Evolutionary conservation across 2,329 filamentous ascomycete species (phyloP), one percentile per base, ranked within the genome.

Genomic region (Fusarium anguioides): DNA sequence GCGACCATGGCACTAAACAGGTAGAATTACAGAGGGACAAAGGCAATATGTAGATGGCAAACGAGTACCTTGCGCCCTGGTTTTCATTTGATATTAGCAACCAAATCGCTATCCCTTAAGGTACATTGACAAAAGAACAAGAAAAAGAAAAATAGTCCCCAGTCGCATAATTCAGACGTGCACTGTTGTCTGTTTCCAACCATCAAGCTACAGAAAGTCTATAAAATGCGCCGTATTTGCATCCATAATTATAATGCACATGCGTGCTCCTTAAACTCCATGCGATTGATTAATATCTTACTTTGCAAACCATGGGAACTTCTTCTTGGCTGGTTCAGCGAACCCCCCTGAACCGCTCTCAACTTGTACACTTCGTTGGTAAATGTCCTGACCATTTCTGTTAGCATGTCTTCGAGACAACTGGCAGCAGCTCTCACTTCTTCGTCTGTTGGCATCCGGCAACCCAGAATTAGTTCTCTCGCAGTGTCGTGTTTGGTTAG

Each of bases 391-490:
- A n/a, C 37, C 6, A 48, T 39, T 10, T 14, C 8, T 29, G 70
- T 80, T 64, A 79, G 72, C 15, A 21, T 51, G 36, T 44, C 17
- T 14, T 39, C 29, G 4, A 21, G 11, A 1, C n/a, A 9, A 15
- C 31, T 12, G 11, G 20, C 24, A 31, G n/a, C 11, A 23, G 17
- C 14, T 81, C 90, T 81, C 80, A 97, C 94, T 82, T 97, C 95
- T 72, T 97, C 93, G 79, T 97, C 94, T 54, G 89, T 91, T 41
- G 89, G 84, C 80, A 97, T 91, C 73, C 89, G 89, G 69, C 92
- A 91, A 73, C 96, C 93, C 66, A 97, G 79, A 55, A 97, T 88
- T 72, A 97, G 78, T 71, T 92, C 89, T 72, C 89, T 85, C 6
- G 92, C 87, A 51, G 86, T 84, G 60, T 95, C 90, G 72, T 91